Conservation (phyloP, 2,329 filamentous ascomycete species). For the Hypoxylon sp. region DNA sequence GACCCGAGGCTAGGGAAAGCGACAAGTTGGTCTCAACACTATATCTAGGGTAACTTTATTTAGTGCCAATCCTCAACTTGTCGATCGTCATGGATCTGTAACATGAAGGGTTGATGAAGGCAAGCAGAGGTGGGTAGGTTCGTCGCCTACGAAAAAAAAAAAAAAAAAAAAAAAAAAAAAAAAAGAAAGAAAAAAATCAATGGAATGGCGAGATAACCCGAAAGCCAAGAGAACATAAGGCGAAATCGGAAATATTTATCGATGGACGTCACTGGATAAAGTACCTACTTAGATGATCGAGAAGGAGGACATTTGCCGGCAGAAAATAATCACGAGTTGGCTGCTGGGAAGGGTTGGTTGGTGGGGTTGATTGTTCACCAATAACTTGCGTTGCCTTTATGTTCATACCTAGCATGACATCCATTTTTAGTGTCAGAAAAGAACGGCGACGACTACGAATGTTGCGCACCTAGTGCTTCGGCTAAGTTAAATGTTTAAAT, state of each 20-base stretch:
- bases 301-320: constrained; percentile 33
- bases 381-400: constrained; percentile 7
- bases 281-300: constrained; percentile 27
- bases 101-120: constrained; percentile 19
- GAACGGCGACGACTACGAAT: constrained; percentile 12
- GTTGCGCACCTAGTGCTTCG: constrained; percentile 16
- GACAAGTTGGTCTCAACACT: constrained; percentile 10
- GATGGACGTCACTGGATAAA: constrained; percentile 34
- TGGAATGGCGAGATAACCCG: constrained; percentile 16
- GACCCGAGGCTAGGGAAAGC: constrained; percentile 20
- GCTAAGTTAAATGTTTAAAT: constrained; percentile 25
- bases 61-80: constrained; percentile 10
- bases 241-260: constrained; percentile 24
- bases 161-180: neutral
- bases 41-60: constrained; percentile 11
- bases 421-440: constrained; percentile 5
- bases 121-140: no score
- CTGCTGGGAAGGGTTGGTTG: constrained; percentile 12
- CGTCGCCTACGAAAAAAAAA: neutral
- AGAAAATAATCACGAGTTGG: constrained; percentile 25
- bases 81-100: constrained; percentile 18
- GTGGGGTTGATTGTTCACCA: constrained; percentile 24
- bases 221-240: constrained; percentile 30
- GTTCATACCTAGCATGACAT: constrained; percentile 9
- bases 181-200: neutral